Base-by-base conservation (phyloP, 2,329 filamentous ascomycete genomes). In the Parascedosporium putredinis region DNA sequence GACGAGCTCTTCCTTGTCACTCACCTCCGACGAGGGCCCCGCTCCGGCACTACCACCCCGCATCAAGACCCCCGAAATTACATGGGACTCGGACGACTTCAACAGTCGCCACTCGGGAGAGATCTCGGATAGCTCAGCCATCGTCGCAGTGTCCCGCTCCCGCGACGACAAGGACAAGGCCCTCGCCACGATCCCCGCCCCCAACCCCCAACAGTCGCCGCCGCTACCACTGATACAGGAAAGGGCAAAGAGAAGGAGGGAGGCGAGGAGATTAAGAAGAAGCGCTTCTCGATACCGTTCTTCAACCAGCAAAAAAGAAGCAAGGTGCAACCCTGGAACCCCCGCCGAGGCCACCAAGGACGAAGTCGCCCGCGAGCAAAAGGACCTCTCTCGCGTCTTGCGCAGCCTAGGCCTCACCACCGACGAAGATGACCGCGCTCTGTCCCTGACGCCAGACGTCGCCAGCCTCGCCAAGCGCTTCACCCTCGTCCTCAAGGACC, bases 401-500 rank as follows among this genome's bases (percentile, higher is more conserved):
- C 86, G 95, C 60, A 79, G 86, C 42, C 76, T 98, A 53, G 90
- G 94, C 61, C 79, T 95, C 27, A 79, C 85, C 4, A 86, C 87
- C 5, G 78, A 84, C 56, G 90, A 95, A 71, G n/a, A 12, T 29
- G 93, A 94, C 69, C 84, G 83, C 51, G 87, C 87, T 53, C 87
- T 96, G 64, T 84, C 83, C 10, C 77, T 95, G 51, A 87, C 86
- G n/a, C 78, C 81, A 52, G 89, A 95, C 58, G 91, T 88, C 0
- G 82, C 88, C 53, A 84, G 88, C 55, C 76, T 95, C 25, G 78
- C 95, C 47, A 78, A 81, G 49, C 81, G 83, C 54, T 98, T 98
- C 73, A 94, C 88, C 1, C 74, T 89, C 50, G 83, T 96, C 29
- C 85, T 98, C 61, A 93, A 91, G 62, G 93, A 98, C 63, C 78